Conservation (phyloP, 2,329 filamentous ascomycete species). For the Neoascochyta sp. region DNA sequence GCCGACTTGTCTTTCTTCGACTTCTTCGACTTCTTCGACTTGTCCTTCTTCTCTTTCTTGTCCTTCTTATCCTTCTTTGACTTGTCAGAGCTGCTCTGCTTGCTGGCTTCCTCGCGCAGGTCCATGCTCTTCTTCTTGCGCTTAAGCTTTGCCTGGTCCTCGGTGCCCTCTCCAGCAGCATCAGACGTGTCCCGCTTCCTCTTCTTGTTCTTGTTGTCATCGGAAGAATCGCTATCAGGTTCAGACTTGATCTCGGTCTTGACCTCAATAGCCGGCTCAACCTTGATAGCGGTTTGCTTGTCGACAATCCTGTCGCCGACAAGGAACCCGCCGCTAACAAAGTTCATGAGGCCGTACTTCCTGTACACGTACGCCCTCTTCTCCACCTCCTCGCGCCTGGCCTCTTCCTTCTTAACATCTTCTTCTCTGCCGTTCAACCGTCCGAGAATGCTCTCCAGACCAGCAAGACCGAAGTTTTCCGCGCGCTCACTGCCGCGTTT, state of each 20-base stretch:
- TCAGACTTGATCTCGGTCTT: conserved; percentile 42
- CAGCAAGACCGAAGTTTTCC: conserved; percentile 79
- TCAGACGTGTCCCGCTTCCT: conserved; percentile 30
- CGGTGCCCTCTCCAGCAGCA: conserved; percentile 30
- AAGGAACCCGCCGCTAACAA: conserved; percentile 78
- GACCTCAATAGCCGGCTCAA: conserved; percentile 13
- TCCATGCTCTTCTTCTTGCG: conserved; percentile 38
- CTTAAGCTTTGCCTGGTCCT: conserved; percentile 33
- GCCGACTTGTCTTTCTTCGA: conserved; percentile 22
- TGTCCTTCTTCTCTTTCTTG: conserved; percentile 26
- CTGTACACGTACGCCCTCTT: conserved; percentile 69
- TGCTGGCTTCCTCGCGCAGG: conserved; percentile 27
- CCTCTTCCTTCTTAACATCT: conserved; percentile 67
- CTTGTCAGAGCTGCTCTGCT: conserved; percentile 19
- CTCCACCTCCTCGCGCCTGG: conserved; percentile 65
- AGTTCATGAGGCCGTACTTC: conserved; percentile 77
- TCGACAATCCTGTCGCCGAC: conserved; percentile 56
- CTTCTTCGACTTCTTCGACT: conserved; percentile 20
- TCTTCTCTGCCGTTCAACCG: conserved; percentile 83
- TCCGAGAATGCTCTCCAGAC: conserved; percentile 80
- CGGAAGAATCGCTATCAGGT: conserved; percentile 32
- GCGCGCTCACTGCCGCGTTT: conserved; percentile 64
- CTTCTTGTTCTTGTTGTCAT: conserved; percentile 29
- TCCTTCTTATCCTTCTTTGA: conserved; percentile 36
- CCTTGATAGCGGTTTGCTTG: conserved; percentile 43